Percentiles rank a stretch among this genome's conserved stretches.
Evolutionary conservation across 768 basidiomycete species (phyloP).

Genomic region (Sporobolomyces phaffii): DNA sequence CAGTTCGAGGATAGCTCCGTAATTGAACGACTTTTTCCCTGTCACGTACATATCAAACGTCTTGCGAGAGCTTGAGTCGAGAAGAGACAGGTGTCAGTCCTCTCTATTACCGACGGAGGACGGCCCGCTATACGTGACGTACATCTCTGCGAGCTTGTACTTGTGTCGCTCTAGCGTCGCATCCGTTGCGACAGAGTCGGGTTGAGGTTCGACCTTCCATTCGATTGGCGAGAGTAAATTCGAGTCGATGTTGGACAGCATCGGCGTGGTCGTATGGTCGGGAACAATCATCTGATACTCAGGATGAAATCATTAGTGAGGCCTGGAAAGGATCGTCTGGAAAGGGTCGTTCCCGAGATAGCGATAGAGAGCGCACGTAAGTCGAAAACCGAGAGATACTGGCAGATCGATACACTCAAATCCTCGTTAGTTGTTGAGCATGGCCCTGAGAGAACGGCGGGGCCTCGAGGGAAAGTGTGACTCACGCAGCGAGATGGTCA

Average conservation of each 20-base stretch:
- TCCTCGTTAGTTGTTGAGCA: too few relatives aligned
- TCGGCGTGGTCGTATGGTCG: slow-evolving; percentile 7
- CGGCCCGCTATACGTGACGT: neutral
- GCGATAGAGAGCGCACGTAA: slow-evolving; percentile 1
- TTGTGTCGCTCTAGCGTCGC: slow-evolving; percentile 28
- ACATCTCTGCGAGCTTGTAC: slow-evolving; percentile 7
- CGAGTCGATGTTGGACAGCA: slow-evolving; percentile 20
- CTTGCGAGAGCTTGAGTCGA: slow-evolving; percentile 7
- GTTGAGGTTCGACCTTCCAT: slow-evolving; percentile 6
- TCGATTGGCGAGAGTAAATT: slow-evolving; percentile 8
- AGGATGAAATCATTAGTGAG: neutral
- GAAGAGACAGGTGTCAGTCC: neutral
- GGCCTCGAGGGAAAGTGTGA: too few relatives aligned
- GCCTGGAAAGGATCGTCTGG: too few relatives aligned
- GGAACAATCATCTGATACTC: slow-evolving; percentile 14
- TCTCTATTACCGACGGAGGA: neutral
- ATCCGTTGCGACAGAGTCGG: slow-evolving; percentile 14
- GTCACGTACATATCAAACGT: slow-evolving; percentile 33
- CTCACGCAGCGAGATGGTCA: slow-evolving; percentile 26
- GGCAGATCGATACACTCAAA: too few relatives aligned
- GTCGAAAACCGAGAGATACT: slow-evolving; percentile 17
- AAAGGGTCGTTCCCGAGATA: too few relatives aligned
- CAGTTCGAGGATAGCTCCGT: slow-evolving; percentile 23
- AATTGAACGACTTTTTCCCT: slow-evolving; percentile 14
- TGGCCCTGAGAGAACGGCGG: too few relatives aligned